phyloP scores from a whole-genome alignment of 257 asterid species.

The Asclepias syriaca region DNA sequence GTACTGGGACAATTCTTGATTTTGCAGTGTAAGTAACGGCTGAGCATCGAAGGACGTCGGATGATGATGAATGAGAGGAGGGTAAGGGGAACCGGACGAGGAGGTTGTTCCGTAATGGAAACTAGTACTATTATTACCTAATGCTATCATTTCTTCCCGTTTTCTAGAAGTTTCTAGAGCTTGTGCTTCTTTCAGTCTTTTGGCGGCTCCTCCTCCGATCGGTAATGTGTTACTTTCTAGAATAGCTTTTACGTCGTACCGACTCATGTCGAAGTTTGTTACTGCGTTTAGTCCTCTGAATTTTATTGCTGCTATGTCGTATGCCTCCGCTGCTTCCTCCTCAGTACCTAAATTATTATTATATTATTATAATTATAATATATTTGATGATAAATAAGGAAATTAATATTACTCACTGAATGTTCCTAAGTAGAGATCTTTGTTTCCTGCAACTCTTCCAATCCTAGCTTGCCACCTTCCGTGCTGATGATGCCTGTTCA shows the following conservation, averaged over 20 bases:
- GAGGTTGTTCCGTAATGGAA: conserved; percentile 47
- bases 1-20: conserved; percentile 43
- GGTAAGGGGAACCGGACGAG: conserved; percentile 30
- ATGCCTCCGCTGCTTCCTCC: conserved; percentile 97
- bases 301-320: conserved; percentile 84
- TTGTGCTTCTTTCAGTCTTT: conserved; percentile 77
- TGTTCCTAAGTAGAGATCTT: conserved; percentile 88
- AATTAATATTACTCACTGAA: conserved; percentile 45
- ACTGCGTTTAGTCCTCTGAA: conserved; percentile 85
- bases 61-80: conserved; percentile 47
- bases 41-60: conserved; percentile 41
- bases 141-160: conserved; percentile 56
- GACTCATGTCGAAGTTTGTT: conserved; percentile 84
- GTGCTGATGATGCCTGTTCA: conserved; percentile 84
- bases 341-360: conserved; percentile 51
- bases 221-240: conserved; percentile 82
- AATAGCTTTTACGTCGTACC: conserved; percentile 82
- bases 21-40: conserved; percentile 47
- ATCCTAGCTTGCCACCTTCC: conserved; percentile 97
- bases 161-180: conserved; percentile 65
- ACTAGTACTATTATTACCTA: conserved; percentile 27
- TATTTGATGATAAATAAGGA: neutral
- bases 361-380: too few species aligned
- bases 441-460: conserved; percentile 95
- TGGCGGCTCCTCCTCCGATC: conserved; percentile 85